Percentiles rank a stretch among this genome's conserved stretches.
Conservation (phyloP, 768 basidiomycete species). For the Strobilomyces dryophilus region DNA sequence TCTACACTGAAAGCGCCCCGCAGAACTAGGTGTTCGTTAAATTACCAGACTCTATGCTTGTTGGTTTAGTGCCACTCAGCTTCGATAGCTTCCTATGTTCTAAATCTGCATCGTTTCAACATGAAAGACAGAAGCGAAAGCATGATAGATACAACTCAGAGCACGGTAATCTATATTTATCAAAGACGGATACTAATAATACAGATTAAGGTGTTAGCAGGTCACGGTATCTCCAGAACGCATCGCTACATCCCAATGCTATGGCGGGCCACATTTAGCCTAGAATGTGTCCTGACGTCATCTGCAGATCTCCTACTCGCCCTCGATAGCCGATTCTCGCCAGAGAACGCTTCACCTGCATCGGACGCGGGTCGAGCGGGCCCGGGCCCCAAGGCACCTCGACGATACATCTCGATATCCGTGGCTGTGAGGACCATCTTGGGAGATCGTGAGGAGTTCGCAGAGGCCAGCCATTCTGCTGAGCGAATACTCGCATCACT, state of each 20-base stretch:
- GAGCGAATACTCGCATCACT: slow-evolving; percentile 30
- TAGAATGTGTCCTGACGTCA: background rate
- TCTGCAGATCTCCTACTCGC: slow-evolving; percentile 5
- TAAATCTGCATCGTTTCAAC: slow-evolving; percentile 2
- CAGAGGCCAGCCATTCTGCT: slow-evolving; percentile 29
- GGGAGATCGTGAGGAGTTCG: slow-evolving; percentile 11
- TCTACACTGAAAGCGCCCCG: slow-evolving; percentile 1
- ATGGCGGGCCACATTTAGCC: background rate
- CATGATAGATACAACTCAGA: background rate
- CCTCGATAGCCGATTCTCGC: background rate
- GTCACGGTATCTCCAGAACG: background rate
- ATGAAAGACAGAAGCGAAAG: background rate
- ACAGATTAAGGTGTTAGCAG: slow-evolving; percentile 6
- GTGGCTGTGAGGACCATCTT: slow-evolving; percentile 13
- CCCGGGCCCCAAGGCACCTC: slow-evolving; percentile 8
- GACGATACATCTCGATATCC: slow-evolving; percentile 28
- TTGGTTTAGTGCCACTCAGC: slow-evolving; percentile 3
- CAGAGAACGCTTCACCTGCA: background rate
- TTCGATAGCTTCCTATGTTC: slow-evolving; percentile 1
- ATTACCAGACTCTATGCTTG: slow-evolving; percentile 1
- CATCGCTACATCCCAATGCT: slow-evolving; percentile 32
- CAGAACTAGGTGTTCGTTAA: slow-evolving; percentile 33
- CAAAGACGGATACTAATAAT: slow-evolving; percentile 9
- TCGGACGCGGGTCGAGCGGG: background rate
- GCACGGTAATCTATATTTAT: slow-evolving; percentile 1